Percentiles rank a stretch among this genome's conserved stretches.
Conservation (phyloP, 2,329 filamentous ascomycete species). For the Neodidymelliopsis sp. region DNA sequence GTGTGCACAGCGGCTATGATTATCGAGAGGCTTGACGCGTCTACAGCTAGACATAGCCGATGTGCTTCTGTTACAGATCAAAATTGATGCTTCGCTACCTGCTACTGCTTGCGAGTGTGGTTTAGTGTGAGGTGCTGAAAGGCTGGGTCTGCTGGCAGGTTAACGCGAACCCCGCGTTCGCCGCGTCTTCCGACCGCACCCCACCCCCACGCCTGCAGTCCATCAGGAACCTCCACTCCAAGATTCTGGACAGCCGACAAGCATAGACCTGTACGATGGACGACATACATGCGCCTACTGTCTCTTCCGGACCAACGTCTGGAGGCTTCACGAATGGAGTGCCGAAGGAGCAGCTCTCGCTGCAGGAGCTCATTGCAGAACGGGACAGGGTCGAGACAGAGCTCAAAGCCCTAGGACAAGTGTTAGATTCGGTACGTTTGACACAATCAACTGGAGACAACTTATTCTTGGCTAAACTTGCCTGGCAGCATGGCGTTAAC, state of each 20-base stretch:
- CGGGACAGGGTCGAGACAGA: slow-evolving; percentile 88
- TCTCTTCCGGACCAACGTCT: slow-evolving; percentile 77
- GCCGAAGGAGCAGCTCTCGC: slow-evolving; percentile 68
- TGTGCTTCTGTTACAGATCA: no score
- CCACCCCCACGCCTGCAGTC: slow-evolving; percentile 12
- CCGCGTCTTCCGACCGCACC: slow-evolving; percentile 17
- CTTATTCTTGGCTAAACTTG: slow-evolving; percentile 21
- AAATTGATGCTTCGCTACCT: no score
- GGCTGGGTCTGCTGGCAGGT: background rate
- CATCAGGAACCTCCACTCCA: slow-evolving; percentile 3
- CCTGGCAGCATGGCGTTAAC: slow-evolving; percentile 81
- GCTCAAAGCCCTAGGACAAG: slow-evolving; percentile 80
- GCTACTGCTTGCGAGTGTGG: no score
- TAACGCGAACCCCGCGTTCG: slow-evolving; percentile 23
- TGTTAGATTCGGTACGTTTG: slow-evolving; percentile 81
- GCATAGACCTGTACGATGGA: slow-evolving; percentile 73
- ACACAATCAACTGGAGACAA: background rate
- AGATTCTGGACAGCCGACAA: slow-evolving; percentile 49
- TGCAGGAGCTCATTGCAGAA: slow-evolving; percentile 81
- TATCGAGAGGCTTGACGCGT: no score
- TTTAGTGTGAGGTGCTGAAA: background rate
- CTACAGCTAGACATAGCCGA: background rate
- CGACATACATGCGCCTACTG: slow-evolving; percentile 72
- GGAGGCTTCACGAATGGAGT: slow-evolving; percentile 67
- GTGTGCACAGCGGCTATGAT: no score